These are phyloP conservation scores for Euphorbia lathyris DNA, from an alignment of 345 rosid genomes.

Conservation along the genomic window DNA sequence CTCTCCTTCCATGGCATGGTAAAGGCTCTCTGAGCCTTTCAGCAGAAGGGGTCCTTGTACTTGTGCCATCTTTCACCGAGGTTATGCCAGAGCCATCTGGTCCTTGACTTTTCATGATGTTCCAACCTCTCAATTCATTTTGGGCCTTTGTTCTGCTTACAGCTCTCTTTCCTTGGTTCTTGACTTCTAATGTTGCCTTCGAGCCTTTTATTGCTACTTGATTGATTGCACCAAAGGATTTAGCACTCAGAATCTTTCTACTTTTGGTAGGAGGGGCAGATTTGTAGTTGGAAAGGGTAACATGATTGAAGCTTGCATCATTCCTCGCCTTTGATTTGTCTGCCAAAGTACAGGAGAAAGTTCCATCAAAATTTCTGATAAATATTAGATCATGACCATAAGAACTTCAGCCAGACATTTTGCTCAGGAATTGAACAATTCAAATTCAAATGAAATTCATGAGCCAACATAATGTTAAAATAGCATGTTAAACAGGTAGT, in stretches of 20 bases:
- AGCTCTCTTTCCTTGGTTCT: constrained; percentile 46
- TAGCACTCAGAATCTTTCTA: constrained; percentile 40
- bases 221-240: constrained; percentile 30
- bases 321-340: constrained; percentile 53
- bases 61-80: constrained; percentile 66
- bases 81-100: constrained; percentile 94
- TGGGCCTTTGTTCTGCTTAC: constrained; percentile 37
- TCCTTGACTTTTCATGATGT: constrained; percentile 68
- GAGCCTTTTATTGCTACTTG: constrained; percentile 38
- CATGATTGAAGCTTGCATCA: constrained; percentile 22
- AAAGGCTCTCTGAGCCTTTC: constrained; percentile 86
- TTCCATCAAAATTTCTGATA: constrained; percentile 24
- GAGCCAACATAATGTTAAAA: not conserved
- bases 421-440: not conserved
- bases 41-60: constrained; percentile 63
- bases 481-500: not conserved
- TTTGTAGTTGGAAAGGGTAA: constrained; percentile 28
- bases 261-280: constrained; percentile 35
- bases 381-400: not conserved
- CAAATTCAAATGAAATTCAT: not conserved
- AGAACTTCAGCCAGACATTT: not conserved
- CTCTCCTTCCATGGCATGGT: constrained; percentile 93
- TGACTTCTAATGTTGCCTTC: constrained; percentile 39
- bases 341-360: constrained; percentile 28
- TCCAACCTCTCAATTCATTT: constrained; percentile 43